Evolutionary conservation across 768 basidiomycete genomes (phyloP).

Genomic region (Tricholoma saponaceum): DNA sequence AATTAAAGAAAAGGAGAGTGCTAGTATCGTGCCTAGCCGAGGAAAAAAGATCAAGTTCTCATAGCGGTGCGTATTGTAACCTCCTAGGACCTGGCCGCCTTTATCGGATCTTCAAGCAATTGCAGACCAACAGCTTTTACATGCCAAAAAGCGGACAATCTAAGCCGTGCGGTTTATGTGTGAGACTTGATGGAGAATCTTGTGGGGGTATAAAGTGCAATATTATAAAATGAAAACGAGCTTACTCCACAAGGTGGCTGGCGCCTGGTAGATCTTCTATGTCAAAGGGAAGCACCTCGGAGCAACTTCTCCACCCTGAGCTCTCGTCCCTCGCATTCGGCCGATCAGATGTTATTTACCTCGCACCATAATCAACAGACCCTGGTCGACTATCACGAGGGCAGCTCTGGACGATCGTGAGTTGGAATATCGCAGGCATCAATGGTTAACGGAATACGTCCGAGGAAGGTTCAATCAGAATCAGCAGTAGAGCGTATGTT

Average conservation of each 20-base stretch:
- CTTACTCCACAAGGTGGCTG: too few species aligned
- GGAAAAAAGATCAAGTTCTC: slow-evolving; percentile 84
- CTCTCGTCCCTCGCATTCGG: neutral
- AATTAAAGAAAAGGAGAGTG: slow-evolving; percentile 65
- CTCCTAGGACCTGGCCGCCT: neutral
- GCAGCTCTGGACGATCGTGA: neutral
- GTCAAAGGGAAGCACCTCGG: too few species aligned
- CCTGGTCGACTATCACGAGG: neutral
- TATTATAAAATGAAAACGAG: neutral
- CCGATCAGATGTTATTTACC: neutral
- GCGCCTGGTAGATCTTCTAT: too few species aligned
- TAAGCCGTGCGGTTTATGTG: too few species aligned
- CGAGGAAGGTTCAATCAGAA: neutral
- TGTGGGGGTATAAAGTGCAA: neutral
- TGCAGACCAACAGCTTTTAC: neutral
- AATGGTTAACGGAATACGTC: neutral
- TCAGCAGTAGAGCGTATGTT: neutral
- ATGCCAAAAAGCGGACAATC: neutral
- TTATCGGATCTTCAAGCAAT: neutral
- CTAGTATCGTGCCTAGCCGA: slow-evolving; percentile 59
- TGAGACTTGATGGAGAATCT: neutral
- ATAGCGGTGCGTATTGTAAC: slow-evolving; percentile 11
- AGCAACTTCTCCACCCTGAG: neutral
- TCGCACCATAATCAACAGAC: neutral
- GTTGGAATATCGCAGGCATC: neutral